Evolutionary conservation across 177 flowering plant species (phyloP).

Genomic region (Vitis hybrid): DNA sequence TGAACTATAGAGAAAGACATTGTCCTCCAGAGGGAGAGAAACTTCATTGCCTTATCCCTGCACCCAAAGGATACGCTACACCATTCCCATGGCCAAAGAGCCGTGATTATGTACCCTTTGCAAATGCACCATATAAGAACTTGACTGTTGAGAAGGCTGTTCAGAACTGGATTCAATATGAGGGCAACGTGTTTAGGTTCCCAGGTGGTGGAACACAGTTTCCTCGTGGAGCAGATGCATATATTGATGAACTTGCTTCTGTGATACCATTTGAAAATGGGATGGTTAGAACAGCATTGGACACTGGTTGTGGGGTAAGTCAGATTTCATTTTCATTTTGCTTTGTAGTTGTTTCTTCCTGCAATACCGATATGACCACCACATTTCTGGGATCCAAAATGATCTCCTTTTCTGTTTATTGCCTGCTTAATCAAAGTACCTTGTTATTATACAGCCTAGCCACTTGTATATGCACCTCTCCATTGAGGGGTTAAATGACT

Average conservation of each 20-base stretch:
- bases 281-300: conserved; percentile 46
- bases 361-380: not conserved
- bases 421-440: too few species aligned
- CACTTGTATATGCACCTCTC: not conserved
- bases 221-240: conserved; percentile 53
- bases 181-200: conserved; percentile 50
- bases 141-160: conserved; percentile 47
- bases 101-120: conserved; percentile 48
- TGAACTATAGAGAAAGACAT: conserved; percentile 50
- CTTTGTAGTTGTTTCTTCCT: not conserved
- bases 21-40: conserved; percentile 46
- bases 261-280: conserved; percentile 51
- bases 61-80: conserved; percentile 48
- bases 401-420: too few species aligned
- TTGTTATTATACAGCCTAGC: too few species aligned
- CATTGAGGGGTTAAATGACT: not conserved
- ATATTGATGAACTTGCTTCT: conserved; percentile 52
- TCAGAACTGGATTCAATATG: conserved; percentile 58
- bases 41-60: conserved; percentile 45
- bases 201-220: conserved; percentile 59
- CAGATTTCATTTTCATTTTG: not conserved
- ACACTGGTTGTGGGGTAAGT: conserved; percentile 60
- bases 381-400: too few species aligned
- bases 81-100: conserved; percentile 58
- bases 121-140: conserved; percentile 50